Evolutionary conservation across 2,329 filamentous ascomycete genomes (phyloP), one percentile per base, ranked within the genome.

Genomic region (Sporothrix globosa): DNA sequence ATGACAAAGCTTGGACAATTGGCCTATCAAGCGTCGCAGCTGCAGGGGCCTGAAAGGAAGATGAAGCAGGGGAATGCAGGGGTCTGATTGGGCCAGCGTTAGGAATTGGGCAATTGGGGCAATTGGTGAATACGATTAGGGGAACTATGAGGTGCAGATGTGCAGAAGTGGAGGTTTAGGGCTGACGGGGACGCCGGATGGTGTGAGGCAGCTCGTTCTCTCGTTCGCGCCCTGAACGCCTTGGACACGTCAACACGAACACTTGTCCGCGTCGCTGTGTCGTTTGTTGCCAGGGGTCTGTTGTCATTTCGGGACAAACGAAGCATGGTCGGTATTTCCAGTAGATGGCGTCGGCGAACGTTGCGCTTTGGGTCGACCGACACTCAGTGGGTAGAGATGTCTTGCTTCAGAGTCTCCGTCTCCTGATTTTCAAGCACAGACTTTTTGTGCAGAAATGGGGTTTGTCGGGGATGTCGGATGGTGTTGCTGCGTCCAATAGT

Each of bases 161-260:
- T 61, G 58, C 6, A 61, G n/a, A 21, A 44, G 58, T 61, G 58
- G 58, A 44, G 24, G 58, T 58, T 67, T 70, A 70, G 65, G 69
- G 65, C 69, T 63, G 69, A 70, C 69, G 69, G 65, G 65, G 69
- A 70, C 21, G 65, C 65, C 65, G 65, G 56, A 63, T 7, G 44
- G 46, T 3, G 11, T 30, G 50, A 53, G 27, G 41, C 50, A 53
- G 41, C 7, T 27, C 41, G 19, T 24, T 50, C n/a, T 52, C 27
- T 30, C 3, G 27, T 39, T 39, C 30, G 58, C 58, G 39, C 58
- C 58, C 39, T 61, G 58, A 30, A 30, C 27, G 27, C 27, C 27
- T 30, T 30, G 27, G 30, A 67, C 63, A 67, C 46, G 63, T 67
- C 46, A 53, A 53, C 46, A 67, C 48, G 11, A 19, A 56, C 67